These are phyloP conservation scores for Eucalyptus cloeziana DNA, from an alignment of 345 rosid genomes.

Conservation along the genomic window DNA sequence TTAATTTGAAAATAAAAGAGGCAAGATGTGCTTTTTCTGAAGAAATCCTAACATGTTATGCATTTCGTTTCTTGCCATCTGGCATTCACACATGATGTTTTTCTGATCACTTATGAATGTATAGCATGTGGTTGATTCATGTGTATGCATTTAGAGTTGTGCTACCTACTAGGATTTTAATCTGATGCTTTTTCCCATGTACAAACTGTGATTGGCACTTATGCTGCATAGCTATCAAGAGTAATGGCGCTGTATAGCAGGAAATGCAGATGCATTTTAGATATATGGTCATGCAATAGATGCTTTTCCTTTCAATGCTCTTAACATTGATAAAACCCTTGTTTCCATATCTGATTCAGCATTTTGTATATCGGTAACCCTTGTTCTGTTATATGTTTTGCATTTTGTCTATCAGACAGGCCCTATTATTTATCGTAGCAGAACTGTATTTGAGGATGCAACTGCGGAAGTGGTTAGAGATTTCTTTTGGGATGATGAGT, in stretches of 20 bases:
- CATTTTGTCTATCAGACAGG: conserved; percentile 45
- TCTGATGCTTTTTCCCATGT: neutral
- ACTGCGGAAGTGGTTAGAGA: conserved; percentile 85
- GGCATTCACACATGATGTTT: neutral
- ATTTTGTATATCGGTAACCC: neutral
- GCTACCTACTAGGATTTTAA: neutral
- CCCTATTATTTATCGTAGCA: conserved; percentile 58
- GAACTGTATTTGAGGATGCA: conserved; percentile 93
- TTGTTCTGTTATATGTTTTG: neutral
- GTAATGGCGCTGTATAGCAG: neutral
- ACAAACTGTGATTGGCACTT: neutral
- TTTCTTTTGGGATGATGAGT: conserved; percentile 98
- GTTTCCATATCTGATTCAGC: neutral
- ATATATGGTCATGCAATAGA: neutral
- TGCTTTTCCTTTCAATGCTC: neutral
- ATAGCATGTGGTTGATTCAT: neutral
- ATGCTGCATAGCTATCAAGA: neutral
- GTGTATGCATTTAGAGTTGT: neutral
- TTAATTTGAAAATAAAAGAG: neutral
- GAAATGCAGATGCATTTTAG: neutral
- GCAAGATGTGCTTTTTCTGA: neutral
- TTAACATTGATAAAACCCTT: neutral
- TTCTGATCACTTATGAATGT: neutral
- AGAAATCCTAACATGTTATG: neutral
- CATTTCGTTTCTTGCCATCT: neutral